Percentiles rank a stretch among this genome's conserved stretches.
These are phyloP conservation scores for Ilyonectria destructans DNA, from an alignment of 2,329 filamentous ascomycete genomes.

Conservation along the genomic window DNA sequence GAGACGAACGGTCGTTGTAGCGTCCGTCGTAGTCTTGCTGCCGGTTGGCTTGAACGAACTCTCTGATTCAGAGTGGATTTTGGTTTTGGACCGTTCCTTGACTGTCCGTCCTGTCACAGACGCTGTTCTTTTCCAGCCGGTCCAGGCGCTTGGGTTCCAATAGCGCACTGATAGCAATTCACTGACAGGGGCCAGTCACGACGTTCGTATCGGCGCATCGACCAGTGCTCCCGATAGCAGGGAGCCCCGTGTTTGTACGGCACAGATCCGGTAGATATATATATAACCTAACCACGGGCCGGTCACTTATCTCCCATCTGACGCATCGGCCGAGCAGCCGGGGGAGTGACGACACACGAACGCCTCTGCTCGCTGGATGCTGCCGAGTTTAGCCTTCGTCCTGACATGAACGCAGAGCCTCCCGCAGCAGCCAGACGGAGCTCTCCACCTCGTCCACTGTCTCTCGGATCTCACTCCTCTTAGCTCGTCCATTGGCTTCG, in stretches of 20 bases:
- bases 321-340: neutral
- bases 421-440: conserved; percentile 1
- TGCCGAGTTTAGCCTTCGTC: conserved; percentile 3
- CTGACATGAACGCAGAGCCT: conserved; percentile 2
- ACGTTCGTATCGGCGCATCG: conserved; percentile 15
- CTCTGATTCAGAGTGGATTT: conserved; percentile 8
- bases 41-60: neutral
- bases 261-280: conserved; percentile 2
- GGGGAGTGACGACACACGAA: neutral
- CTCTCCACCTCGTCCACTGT: conserved; percentile 5
- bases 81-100: conserved; percentile 2
- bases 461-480: neutral
- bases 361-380: neutral
- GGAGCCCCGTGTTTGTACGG: neutral
- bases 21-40: neutral
- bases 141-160: conserved; percentile 26
- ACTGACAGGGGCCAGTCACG: conserved; percentile 15
- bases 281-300: neutral
- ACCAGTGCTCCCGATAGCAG: conserved; percentile 8
- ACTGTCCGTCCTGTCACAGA: neutral
- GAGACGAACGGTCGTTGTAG: neutral
- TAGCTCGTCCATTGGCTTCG: conserved; percentile 6
- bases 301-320: neutral
- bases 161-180: conserved; percentile 13
- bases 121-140: conserved; percentile 16